Base-by-base conservation (phyloP, 768 basidiomycete genomes). In the Wakefieldia striispora region DNA sequence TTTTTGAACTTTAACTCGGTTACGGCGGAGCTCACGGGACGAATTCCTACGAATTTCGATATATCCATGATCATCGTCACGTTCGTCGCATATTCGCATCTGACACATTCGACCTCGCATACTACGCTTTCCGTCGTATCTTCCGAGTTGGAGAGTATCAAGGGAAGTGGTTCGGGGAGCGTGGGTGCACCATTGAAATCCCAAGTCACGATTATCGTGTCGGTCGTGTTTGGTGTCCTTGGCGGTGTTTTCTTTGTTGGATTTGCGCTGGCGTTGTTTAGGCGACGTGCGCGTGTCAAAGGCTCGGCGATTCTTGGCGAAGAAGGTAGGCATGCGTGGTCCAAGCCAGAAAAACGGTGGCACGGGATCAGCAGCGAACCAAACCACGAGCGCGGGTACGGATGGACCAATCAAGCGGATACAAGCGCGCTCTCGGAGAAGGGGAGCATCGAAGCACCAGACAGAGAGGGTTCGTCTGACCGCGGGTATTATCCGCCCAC, bases 81-180 rank as follows among this genome's bases (percentile, higher is more conserved):
- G 3, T 86, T 90, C 55, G 81, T 82, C 7, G 88, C 86, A 3
- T 87, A 82, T 65, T 86, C 84, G 27, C 70, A 63, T 33, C 47
- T 76, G 17, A 87, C 83, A 2, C 87, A 83, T 56, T 84, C 87
- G 14, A 86, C 81, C 1, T 90, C 87, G 17, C 85, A 88, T 58
- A 74, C 84, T 1, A 76, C 56, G 47, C 72, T 89, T 16, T 65
- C 75, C 1, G 70, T 90, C 26, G 75, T 46, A 64, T 83, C 48
- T 63, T 75, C 37, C 55, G 72, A 29, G 47, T 63, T 39, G 65
- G 72, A 50, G 67, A 70, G 55, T 66, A 67, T 77, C 53, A 70
- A 75, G 33, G 55, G 56, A 8, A 44, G 40, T 21, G 55, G 55
- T n/a, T 61, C 64, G 3, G 63, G 64, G n/a, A 69, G 70, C 1